These are phyloP conservation scores for Sordariomycetes sp. DNA, from an alignment of 2,329 filamentous ascomycete genomes.

Conservation along the genomic window DNA sequence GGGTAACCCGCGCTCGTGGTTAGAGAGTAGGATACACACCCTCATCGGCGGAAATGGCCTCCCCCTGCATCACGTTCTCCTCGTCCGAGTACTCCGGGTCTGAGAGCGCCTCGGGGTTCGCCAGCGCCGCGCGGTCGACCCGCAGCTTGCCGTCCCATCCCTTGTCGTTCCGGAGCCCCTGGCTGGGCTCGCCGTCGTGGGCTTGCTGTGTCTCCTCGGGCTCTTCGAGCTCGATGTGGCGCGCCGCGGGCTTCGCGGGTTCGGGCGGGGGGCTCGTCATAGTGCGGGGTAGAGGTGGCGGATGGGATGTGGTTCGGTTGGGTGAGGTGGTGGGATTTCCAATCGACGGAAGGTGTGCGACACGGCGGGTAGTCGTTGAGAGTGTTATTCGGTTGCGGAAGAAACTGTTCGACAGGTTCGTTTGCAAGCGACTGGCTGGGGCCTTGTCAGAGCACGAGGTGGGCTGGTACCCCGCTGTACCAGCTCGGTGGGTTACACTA, in stretches of 20 bases:
- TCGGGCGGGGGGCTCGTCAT: not conserved
- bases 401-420: not conserved
- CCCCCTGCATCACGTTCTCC: conserved; percentile 53
- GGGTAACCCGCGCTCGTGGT: not conserved
- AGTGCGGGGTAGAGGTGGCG: not conserved
- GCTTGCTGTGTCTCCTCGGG: conserved; percentile 13
- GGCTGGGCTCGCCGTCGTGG: conserved; percentile 28
- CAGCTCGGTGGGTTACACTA: not conserved
- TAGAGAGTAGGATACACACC: conserved; percentile 27
- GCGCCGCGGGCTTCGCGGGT: not conserved
- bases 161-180: conserved; percentile 42
- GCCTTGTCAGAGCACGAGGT: not conserved
- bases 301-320: not conserved
- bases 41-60: conserved; percentile 72
- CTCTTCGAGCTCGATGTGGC: conserved; percentile 35
- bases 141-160: conserved; percentile 80
- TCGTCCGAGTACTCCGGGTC: conserved; percentile 76
- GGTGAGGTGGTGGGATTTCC: not conserved
- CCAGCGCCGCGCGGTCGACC: conserved; percentile 47
- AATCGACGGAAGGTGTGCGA: not conserved
- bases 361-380: not conserved
- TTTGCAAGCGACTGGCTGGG: no score
- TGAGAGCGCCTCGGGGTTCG: conserved; percentile 70
- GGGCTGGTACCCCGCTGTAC: not conserved
- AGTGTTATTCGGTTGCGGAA: not conserved